phyloP scores from a whole-genome alignment of 352 stramenopile species.

The Thraustochytrium striatum region DNA sequence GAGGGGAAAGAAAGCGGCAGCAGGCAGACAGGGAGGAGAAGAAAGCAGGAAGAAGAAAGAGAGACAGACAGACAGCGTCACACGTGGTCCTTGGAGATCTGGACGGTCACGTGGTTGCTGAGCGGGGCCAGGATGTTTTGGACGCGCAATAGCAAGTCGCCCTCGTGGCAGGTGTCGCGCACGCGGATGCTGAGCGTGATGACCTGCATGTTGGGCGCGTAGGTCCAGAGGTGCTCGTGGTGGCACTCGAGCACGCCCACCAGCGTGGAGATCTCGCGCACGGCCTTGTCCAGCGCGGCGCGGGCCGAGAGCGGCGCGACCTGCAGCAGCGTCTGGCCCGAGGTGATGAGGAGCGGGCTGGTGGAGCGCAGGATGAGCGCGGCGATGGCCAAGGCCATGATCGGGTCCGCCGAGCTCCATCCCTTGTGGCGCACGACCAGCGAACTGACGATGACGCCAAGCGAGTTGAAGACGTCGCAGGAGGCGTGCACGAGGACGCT shows the following conservation, averaged over 20 bases:
- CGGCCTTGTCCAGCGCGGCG: conserved; percentile 15
- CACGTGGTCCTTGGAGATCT: conserved; percentile 30
- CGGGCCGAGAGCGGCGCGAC: not conserved
- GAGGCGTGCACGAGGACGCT: conserved; percentile 17
- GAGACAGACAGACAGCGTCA: not conserved
- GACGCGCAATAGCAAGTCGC: conserved; percentile 7
- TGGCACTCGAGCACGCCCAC: conserved; percentile 38
- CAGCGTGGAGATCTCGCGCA: conserved; percentile 33
- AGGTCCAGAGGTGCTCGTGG: conserved; percentile 18
- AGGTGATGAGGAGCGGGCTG: not conserved
- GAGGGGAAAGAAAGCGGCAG: not conserved
- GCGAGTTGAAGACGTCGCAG: conserved; percentile 28
- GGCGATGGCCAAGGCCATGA: not conserved
- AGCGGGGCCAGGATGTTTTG: conserved; percentile 13
- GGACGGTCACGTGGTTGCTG: conserved; percentile 24
- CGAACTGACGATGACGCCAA: conserved; percentile 22
- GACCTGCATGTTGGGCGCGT: not conserved
- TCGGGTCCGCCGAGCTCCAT: conserved; percentile 14
- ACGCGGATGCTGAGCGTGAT: conserved; percentile 10
- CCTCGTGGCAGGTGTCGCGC: conserved; percentile 11
- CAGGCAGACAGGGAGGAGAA: not conserved
- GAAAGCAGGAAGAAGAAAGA: not conserved
- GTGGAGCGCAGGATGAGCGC: conserved; percentile 12
- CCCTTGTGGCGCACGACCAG: conserved; percentile 12
- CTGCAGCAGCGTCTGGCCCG: conserved; percentile 27